These are phyloP conservation scores for Ulmus americana DNA, from an alignment of 331 rosid species.

Conservation along the genomic window DNA sequence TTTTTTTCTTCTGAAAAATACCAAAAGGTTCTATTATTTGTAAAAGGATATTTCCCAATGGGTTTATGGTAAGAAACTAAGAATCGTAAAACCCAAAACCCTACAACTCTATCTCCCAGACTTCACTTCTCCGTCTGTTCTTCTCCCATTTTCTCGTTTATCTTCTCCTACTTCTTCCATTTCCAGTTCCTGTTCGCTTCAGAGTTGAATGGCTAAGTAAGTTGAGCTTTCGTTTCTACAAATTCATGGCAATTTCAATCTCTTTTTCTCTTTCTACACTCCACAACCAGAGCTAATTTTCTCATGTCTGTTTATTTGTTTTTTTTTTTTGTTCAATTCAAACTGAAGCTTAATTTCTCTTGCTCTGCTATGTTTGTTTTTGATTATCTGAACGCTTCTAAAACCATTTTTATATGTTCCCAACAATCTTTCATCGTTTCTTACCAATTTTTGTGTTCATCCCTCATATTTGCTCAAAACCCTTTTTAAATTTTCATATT, in stretches of 20 bases:
- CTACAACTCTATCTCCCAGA: slow-evolving; percentile 24
- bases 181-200: neutral
- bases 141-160: neutral
- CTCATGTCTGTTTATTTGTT: neutral
- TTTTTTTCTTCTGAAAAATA: too few species aligned
- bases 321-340: neutral
- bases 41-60: too few species aligned
- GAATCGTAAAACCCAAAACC: slow-evolving; percentile 45
- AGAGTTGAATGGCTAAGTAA: neutral
- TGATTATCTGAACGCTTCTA: neutral
- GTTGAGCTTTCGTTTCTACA: neutral
- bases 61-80: too few species aligned
- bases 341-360: neutral
- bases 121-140: neutral
- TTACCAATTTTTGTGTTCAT: too few species aligned
- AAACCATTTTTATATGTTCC: neutral
- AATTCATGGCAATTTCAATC: neutral
- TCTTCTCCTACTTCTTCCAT: neutral
- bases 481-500: too few species aligned
- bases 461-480: too few species aligned
- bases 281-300: neutral
- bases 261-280: neutral
- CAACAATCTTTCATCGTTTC: neutral
- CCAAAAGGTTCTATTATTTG: too few species aligned
- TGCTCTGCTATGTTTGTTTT: neutral